Evolutionary conservation across 208 protist species (phyloP), one percentile per base, ranked within the genome.

Genomic region (Lotmaria passim): DNA sequence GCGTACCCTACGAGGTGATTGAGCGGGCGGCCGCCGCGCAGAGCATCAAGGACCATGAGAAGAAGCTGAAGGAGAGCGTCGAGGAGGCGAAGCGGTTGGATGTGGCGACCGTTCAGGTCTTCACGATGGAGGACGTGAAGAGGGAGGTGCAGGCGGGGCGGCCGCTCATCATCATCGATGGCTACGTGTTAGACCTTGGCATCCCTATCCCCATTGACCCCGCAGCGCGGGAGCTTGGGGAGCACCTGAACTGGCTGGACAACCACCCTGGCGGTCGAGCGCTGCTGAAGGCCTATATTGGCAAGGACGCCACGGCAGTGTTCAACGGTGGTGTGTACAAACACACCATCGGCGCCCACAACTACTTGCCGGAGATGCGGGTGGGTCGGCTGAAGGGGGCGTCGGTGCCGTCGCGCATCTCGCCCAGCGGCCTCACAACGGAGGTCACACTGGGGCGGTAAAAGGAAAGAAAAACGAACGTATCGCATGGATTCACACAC

Each of bases 281-380:
- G 51, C 52, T 90, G 50, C 73, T 94, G 14, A 72, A 85, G 44
- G 69, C 77, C 21, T 92, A 84, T 55, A 70, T 94, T 21, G 90
- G 90, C 47, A 90, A 83, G 71, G 90, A 95, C 57, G 86, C 86
- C n/a, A 91, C 87, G 30, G 61, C 68, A 8, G 87, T 78, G 57
- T 93, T 95, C 69, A 78, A 73, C 57, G 85, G 87, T 39, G 79
- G 73, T 14, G 79, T 93, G 7, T 91, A 95, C 79, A 77, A 69
- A 0, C 87, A 95, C 75, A 82, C 78, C 21, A 60, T 52, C 12
- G 84, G 78, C 19, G 90, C 88, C 17, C 79, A 81, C 64, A 90
- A 72, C 60, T 71, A 93, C 53, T 69, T 93, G 46, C 77, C 68
- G 24, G 71, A 90, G 69, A 69, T 94, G 43, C 77, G 85, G 44